Evolutionary conservation across 768 basidiomycete genomes (phyloP).

Genomic region (Mycena haematopus): DNA sequence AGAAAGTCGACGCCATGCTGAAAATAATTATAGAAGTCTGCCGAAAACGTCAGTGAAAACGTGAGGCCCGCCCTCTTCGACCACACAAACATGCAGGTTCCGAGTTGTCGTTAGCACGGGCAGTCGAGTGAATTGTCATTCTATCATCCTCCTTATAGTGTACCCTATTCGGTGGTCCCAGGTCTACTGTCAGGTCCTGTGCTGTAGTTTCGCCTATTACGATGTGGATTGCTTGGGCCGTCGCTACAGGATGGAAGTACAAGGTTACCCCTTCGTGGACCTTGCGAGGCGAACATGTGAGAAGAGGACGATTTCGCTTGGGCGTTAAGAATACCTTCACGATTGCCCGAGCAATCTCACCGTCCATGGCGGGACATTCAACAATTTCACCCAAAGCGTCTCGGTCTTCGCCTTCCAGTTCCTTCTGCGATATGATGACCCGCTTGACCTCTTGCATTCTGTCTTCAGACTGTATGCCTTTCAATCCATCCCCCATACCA

Average conservation of each 20-base stretch:
- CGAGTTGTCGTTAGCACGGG: slow-evolving; percentile 47
- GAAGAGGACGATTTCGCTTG: not conserved
- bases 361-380: slow-evolving; percentile 71
- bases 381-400: slow-evolving; percentile 79
- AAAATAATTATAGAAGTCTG: slow-evolving; percentile 94
- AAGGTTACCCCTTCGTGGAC: slow-evolving; percentile 76
- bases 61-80: not conserved
- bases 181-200: slow-evolving; percentile 79
- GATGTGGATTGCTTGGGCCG: slow-evolving; percentile 59
- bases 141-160: slow-evolving; percentile 91
- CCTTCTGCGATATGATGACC: slow-evolving; percentile 76
- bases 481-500: slow-evolving; percentile 58
- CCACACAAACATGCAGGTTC: slow-evolving; percentile 56
- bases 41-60: slow-evolving; percentile 9
- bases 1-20: slow-evolving; percentile 91
- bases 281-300: slow-evolving; percentile 43
- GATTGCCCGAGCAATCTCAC: slow-evolving; percentile 71
- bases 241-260: slow-evolving; percentile 63
- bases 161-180: slow-evolving; percentile 78
- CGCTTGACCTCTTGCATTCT: slow-evolving; percentile 78
- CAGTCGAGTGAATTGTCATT: slow-evolving; percentile 80
- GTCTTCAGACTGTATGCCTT: slow-evolving; percentile 61
- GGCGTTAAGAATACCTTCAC: slow-evolving; percentile 56
- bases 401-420: slow-evolving; percentile 54
- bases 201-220: slow-evolving; percentile 78